Percentiles rank a stretch among this genome's conserved stretches.
phyloP scores from a whole-genome alignment of 208 protist genomes.

The Herpetomonas muscarum region DNA sequence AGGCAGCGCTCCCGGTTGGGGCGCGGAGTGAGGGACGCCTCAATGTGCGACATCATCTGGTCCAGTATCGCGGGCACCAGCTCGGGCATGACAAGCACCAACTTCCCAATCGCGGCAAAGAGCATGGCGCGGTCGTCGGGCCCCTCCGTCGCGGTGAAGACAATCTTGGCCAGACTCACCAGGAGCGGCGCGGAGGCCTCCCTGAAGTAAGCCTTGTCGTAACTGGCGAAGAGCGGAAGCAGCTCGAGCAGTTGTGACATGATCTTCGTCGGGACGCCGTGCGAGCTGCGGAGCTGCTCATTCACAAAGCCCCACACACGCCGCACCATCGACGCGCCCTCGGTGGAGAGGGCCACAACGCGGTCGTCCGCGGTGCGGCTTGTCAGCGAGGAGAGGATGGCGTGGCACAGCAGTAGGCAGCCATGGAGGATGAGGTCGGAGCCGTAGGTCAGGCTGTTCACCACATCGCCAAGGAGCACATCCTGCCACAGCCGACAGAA shows the following conservation, averaged over 20 bases:
- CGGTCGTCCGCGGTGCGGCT: conserved; percentile 25
- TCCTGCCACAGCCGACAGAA: conserved; percentile 65
- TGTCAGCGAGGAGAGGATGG: conserved; percentile 59
- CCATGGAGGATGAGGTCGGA: conserved; percentile 43
- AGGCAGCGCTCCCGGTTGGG: conserved; percentile 56
- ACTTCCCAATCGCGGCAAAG: conserved; percentile 53
- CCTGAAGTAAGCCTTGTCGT: conserved; percentile 65
- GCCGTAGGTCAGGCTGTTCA: conserved; percentile 35
- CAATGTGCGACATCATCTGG: conserved; percentile 77
- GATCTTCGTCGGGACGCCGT: conserved; percentile 18
- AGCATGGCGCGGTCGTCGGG: conserved; percentile 55
- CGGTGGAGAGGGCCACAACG: conserved; percentile 37
- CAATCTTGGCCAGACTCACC: conserved; percentile 29
- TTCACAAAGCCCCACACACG: conserved; percentile 64
- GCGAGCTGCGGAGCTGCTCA: conserved; percentile 25
- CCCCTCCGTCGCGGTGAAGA: conserved; percentile 42
- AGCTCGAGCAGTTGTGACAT: conserved; percentile 47
- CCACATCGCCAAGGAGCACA: conserved; percentile 45
- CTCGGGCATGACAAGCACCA: conserved; percentile 62
- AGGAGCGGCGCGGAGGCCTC: conserved; percentile 42
- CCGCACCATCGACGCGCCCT: conserved; percentile 28
- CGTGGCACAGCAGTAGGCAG: conserved; percentile 62
- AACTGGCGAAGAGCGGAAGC: conserved; percentile 68
- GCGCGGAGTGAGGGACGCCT: conserved; percentile 46
- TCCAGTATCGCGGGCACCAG: conserved; percentile 61